Evolutionary conservation across 78 protist species (phyloP).

Genomic region (Dictyostelium discoideum): DNA sequence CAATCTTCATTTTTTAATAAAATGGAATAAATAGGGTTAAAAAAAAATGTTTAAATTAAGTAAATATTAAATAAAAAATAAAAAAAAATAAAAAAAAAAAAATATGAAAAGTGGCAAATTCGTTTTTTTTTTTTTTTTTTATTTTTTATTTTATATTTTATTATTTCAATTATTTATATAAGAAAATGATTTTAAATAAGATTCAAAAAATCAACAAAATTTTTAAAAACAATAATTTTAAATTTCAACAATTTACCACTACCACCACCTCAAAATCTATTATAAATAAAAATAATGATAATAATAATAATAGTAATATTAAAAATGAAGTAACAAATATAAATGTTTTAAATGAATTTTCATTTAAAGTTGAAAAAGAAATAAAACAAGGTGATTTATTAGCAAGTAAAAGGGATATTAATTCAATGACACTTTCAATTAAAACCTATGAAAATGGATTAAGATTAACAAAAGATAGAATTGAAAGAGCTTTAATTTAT

Average conservation of each 20-base stretch:
- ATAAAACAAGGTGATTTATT: slow-evolving; percentile 8
- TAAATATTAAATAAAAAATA: too few species aligned
- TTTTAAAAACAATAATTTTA: not conserved
- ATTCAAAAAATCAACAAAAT: not conserved
- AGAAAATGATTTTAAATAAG: not conserved
- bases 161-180: not conserved
- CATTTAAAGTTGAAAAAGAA: slow-evolving; percentile 1
- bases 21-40: too few species aligned
- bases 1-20: too few species aligned
- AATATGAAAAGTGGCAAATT: not conserved
- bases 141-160: not conserved
- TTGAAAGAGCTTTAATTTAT: slow-evolving; percentile 37
- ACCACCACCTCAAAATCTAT: not conserved
- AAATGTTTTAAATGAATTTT: not conserved
- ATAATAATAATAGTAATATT: not conserved
- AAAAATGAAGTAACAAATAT: not conserved
- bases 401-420: not conserved
- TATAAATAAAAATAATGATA: not conserved
- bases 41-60: too few species aligned
- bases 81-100: not conserved
- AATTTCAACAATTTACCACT: not conserved
- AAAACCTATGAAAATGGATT: not conserved
- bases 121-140: not conserved
- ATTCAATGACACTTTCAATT: not conserved
- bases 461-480: not conserved